A percentile compares a stretch with the other conserved stretches of the same genome.
These are phyloP conservation scores for Vickermania spadyakhi DNA, from an alignment of 208 protist genomes.

Conservation along the genomic window DNA sequence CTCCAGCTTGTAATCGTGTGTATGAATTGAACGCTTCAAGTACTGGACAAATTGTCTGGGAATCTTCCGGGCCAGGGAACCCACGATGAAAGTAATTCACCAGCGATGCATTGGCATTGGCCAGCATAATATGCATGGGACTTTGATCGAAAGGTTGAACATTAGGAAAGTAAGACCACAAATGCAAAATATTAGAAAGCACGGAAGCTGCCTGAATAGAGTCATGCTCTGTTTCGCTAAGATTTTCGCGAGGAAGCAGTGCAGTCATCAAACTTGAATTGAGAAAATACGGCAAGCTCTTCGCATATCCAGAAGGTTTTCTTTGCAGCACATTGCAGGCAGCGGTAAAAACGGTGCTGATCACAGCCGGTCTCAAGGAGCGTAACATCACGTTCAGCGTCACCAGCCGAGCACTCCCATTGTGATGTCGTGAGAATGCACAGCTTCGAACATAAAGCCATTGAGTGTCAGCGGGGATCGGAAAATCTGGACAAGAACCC, in stretches of 20 bases:
- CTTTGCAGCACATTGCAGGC: constrained; percentile 11
- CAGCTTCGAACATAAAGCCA: constrained; percentile 28
- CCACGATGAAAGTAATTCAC: constrained; percentile 39
- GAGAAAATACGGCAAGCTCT: constrained; percentile 27
- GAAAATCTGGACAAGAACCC: constrained; percentile 51
- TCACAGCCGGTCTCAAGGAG: constrained; percentile 17
- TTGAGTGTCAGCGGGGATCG: constrained; percentile 19
- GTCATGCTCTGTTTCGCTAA: constrained; percentile 1
- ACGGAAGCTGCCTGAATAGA: constrained; percentile 40
- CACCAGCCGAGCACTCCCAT: neutral
- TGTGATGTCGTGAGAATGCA: neutral
- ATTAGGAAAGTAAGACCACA: constrained; percentile 47
- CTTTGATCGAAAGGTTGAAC: constrained; percentile 46
- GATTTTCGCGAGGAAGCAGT: constrained; percentile 24
- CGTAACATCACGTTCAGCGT: constrained; percentile 18
- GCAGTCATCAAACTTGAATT: constrained; percentile 46
- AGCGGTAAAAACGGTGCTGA: constrained; percentile 8
- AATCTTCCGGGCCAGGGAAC: constrained; percentile 4
- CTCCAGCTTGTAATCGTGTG: constrained; percentile 40
- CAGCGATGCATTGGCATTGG: constrained; percentile 53
- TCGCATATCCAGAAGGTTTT: constrained; percentile 5
- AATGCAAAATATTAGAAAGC: constrained; percentile 39
- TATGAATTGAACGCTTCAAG: constrained; percentile 58
- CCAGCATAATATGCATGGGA: constrained; percentile 60
- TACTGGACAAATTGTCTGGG: constrained; percentile 19